A percentile compares a stretch with the other conserved stretches of the same genome.
Conservation (phyloP, 805 yeast species). For the Jamesozyma piceae region DNA sequence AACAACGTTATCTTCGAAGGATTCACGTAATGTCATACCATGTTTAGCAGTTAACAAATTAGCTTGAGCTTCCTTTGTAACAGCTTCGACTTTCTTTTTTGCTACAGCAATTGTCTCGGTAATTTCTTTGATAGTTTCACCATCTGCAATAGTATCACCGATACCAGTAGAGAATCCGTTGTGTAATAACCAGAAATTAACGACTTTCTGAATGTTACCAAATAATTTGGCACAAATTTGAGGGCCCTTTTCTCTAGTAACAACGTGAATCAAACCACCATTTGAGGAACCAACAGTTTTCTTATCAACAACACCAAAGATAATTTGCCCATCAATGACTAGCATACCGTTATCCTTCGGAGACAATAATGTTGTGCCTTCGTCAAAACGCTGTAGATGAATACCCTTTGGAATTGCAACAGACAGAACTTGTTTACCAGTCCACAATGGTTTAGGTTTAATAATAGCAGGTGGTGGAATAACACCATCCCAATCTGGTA, state of each 20-base stretch:
- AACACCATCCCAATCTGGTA: constrained; percentile 97
- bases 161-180: constrained; percentile 98
- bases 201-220: constrained; percentile 89
- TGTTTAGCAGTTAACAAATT: constrained; percentile 89
- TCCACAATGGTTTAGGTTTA: constrained; percentile 94
- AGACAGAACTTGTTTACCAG: constrained; percentile 91
- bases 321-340: constrained; percentile 87
- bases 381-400: constrained; percentile 88
- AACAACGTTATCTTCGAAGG: constrained; percentile 94
- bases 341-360: constrained; percentile 96
- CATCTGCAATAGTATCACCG: constrained; percentile 98
- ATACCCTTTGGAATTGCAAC: constrained; percentile 94
- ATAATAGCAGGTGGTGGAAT: constrained; percentile 91
- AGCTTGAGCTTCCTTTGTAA: constrained; percentile 83
- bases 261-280: constrained; percentile 96
- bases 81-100: constrained; percentile 87
- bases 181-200: constrained; percentile 91
- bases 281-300: constrained; percentile 97
- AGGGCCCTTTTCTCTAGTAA: constrained; percentile 96
- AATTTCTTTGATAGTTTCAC: constrained; percentile 88
- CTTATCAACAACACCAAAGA: constrained; percentile 96
- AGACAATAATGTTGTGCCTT: constrained; percentile 67
- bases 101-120: constrained; percentile 91
- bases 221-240: constrained; percentile 79
- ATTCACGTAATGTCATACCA: constrained; percentile 98